Base-by-base conservation (phyloP, 495 filamentous ascomycete genomes). In the Podospora comata region DNA sequence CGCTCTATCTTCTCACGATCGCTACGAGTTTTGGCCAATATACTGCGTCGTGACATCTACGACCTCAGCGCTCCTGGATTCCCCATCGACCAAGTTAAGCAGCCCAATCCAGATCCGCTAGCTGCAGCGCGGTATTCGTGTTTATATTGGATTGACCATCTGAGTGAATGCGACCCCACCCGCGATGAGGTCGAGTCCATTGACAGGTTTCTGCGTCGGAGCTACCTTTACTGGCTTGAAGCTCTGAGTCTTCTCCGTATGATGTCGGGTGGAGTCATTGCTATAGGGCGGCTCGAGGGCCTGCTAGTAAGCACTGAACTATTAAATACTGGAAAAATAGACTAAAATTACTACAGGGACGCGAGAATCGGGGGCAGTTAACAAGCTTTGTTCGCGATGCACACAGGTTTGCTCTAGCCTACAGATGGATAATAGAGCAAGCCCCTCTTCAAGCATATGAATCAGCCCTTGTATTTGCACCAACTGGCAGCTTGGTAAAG, bases 211-310 rank as follows among this genome's bases (percentile, higher is more conserved):
- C 20, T 23, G 1, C 20, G 20, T 23, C 20, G 20, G 20, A 23
- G 1, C 20, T 23, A 23, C 20, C 20, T 23, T 23, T 23, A 23
- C 1, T 23, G 1, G 20, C 20, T 23, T 23, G 1, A 23, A 23
- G 61, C 54, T 32, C 64, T 69, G 82, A 77, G 76, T 69, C 67
- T 79, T n/a, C 44, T 82, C 19, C 71, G 74, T 13, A 60, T 67
- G 57, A 70, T 68, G 18, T 74, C 71, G 18, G 67, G 77, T 61
- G 60, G 74, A 9, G 32, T 76, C 20, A 62, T 30, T 18, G 70
- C 62, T 57, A 72, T 76, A 63, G 58, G n/a, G 39, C 67, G 34
- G 55, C 68, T 76, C 20, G 54, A 70, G 18, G 54, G 67, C 16
- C 0, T 71, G 27, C 13, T 70, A 20, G 76, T 76, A 74, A 68